phyloP scores from a whole-genome alignment of 2,329 filamentous ascomycete species.

The Cladobotryum mycophilum region DNA sequence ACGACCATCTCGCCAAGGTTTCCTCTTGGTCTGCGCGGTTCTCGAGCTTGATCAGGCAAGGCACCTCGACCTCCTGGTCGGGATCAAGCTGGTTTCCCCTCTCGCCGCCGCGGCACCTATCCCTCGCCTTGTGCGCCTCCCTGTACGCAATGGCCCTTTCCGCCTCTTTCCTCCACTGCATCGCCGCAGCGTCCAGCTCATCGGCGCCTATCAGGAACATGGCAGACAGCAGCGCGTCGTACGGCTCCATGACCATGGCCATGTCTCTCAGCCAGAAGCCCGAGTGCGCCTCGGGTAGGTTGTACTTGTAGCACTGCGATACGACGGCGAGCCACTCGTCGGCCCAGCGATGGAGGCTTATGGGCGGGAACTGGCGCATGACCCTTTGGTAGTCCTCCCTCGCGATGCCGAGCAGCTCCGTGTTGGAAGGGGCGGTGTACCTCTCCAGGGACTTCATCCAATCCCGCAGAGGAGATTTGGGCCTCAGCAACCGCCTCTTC shows the following conservation, averaged over 20 bases:
- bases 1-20: too few species aligned
- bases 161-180: conserved; percentile 8
- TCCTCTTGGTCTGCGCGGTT: too few species aligned
- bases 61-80: too few species aligned
- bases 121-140: conserved; percentile 1
- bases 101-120: background rate
- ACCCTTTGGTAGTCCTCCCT: conserved; percentile 3
- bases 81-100: background rate
- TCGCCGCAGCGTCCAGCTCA: conserved; percentile 6
- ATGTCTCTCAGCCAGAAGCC: conserved; percentile 9
- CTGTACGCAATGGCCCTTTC: conserved; percentile 2
- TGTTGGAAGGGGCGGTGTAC: too few species aligned
- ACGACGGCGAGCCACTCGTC: conserved; percentile 8
- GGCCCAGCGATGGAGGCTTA: background rate
- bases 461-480: too few species aligned
- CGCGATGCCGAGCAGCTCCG: conserved; percentile 3
- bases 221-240: conserved; percentile 2
- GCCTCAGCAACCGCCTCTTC: too few species aligned
- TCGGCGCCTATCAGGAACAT: conserved; percentile 7
- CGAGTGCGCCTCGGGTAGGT: conserved; percentile 8
- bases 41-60: too few species aligned
- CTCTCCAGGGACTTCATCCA: too few species aligned
- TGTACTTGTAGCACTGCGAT: conserved; percentile 6
- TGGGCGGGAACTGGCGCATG: too few species aligned
- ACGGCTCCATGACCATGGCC: conserved; percentile 5